phyloP scores from a whole-genome alignment of 805 yeast genomes.

The Sugiyamaella chiloensis region DNA sequence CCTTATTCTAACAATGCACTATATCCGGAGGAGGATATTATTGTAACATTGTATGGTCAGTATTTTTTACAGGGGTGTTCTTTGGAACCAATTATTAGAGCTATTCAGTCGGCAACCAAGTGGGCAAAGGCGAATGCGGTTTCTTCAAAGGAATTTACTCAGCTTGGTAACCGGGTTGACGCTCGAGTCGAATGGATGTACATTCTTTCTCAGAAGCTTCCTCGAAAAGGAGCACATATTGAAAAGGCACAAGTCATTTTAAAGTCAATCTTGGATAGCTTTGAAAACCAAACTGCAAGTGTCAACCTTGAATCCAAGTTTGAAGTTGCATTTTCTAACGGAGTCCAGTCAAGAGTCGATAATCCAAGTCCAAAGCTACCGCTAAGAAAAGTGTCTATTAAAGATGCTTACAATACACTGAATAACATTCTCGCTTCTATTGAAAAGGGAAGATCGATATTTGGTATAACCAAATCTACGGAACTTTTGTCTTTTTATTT shows the following conservation, averaged over 20 bases:
- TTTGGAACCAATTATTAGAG: conserved; percentile 20
- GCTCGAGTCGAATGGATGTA: conserved; percentile 24
- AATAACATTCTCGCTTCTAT: conserved; percentile 20
- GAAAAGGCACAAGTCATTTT: not conserved
- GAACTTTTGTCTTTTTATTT: conserved; percentile 33
- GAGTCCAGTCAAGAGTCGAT: conserved; percentile 29
- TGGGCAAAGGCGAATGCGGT: conserved; percentile 34
- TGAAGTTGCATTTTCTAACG: conserved; percentile 17
- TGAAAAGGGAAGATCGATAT: conserved; percentile 16
- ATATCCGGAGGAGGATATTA: conserved; percentile 35
- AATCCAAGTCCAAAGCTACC: conserved; percentile 27
- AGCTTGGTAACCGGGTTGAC: not conserved
- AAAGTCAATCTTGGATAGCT: not conserved
- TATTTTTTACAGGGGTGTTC: conserved; percentile 35
- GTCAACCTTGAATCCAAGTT: conserved; percentile 2
- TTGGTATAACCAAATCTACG: conserved; percentile 24
- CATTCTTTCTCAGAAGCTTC: conserved; percentile 20
- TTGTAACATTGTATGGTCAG: conserved; percentile 51
- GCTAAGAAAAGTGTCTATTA: conserved; percentile 15
- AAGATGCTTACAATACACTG: conserved; percentile 25
- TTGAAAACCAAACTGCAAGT: not conserved
- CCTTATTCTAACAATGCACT: conserved; percentile 23
- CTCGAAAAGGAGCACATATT: conserved; percentile 12
- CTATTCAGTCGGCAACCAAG: conserved; percentile 38
- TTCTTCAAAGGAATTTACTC: not conserved